Evolutionary conservation across 2,329 filamentous ascomycete genomes (phyloP).

Genomic region (Coccinonectria pachysandricola): DNA sequence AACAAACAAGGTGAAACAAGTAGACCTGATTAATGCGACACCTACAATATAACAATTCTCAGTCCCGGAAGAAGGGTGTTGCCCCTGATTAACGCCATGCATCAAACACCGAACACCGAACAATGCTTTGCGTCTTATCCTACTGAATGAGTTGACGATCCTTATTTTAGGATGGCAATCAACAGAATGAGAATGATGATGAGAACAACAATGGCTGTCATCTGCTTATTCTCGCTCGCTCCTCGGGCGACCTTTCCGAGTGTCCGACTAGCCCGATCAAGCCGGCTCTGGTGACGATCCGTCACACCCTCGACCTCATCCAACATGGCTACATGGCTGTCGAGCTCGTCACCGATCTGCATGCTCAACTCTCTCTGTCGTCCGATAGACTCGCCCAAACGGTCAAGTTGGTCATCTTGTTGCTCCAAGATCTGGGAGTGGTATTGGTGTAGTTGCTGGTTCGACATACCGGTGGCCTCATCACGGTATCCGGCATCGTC

Average conservation of each 20-base stretch:
- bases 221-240: conserved; percentile 78
- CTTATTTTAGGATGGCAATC: conserved; percentile 70
- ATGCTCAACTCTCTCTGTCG: conserved; percentile 88
- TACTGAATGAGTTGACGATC: too few species aligned
- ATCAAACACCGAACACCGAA: conserved; percentile 14
- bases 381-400: conserved; percentile 73
- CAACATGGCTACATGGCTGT: conserved; percentile 77
- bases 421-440: conserved; percentile 73
- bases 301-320: conserved; percentile 80
- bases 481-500: conserved; percentile 49
- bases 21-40: too few species aligned
- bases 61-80: too few species aligned
- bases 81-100: too few species aligned
- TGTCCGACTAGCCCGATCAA: conserved; percentile 64
- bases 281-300: conserved; percentile 66
- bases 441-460: conserved; percentile 78
- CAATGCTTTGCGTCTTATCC: too few species aligned
- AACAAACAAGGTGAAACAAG: too few species aligned
- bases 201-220: conserved; percentile 69
- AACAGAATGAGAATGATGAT: conserved; percentile 75
- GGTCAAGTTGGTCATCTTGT: conserved; percentile 89
- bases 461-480: conserved; percentile 53
- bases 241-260: conserved; percentile 62
- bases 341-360: conserved; percentile 92
- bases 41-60: too few species aligned